Conservation (phyloP, 2,329 filamentous ascomycete species). For the Thielaviopsis populi region DNA sequence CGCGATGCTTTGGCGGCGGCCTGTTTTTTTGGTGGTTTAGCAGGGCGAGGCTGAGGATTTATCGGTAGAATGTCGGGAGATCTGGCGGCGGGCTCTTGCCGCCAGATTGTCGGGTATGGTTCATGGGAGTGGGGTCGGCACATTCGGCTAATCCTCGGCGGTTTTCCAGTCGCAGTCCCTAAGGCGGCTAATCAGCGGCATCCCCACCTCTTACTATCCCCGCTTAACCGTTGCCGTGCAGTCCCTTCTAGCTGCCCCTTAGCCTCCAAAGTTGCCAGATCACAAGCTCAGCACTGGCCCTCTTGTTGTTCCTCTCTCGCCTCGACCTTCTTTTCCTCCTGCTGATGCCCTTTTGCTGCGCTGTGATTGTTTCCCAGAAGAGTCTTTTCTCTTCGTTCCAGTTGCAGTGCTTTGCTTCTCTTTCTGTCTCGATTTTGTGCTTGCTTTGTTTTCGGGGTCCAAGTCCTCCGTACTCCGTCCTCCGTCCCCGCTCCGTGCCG, state of each 20-base stretch:
- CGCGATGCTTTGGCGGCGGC: neutral
- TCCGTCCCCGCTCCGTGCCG: neutral
- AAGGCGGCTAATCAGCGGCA: too few relatives aligned
- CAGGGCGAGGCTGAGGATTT: neutral
- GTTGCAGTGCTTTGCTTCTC: neutral
- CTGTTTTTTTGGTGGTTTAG: neutral
- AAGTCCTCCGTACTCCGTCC: too few relatives aligned
- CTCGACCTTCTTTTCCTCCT: neutral
- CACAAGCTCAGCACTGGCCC: conserved; percentile 2
- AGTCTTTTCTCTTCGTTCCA: neutral
- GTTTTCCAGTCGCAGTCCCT: too few relatives aligned
- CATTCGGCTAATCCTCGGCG: neutral
- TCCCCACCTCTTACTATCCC: neutral
- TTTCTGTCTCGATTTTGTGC: neutral
- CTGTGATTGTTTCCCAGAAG: neutral
- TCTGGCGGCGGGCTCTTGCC: too few relatives aligned
- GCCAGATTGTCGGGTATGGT: too few relatives aligned
- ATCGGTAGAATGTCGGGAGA: too few relatives aligned
- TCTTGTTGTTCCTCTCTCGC: neutral
- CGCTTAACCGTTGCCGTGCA: neutral
- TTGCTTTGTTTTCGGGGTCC: neutral
- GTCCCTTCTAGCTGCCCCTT: neutral
- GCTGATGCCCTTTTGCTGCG: neutral
- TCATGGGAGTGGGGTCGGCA: too few relatives aligned
- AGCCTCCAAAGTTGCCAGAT: conserved; percentile 12